Base-by-base conservation (phyloP, 2,329 filamentous ascomycete genomes). In the Lachnellula occidentalis region DNA sequence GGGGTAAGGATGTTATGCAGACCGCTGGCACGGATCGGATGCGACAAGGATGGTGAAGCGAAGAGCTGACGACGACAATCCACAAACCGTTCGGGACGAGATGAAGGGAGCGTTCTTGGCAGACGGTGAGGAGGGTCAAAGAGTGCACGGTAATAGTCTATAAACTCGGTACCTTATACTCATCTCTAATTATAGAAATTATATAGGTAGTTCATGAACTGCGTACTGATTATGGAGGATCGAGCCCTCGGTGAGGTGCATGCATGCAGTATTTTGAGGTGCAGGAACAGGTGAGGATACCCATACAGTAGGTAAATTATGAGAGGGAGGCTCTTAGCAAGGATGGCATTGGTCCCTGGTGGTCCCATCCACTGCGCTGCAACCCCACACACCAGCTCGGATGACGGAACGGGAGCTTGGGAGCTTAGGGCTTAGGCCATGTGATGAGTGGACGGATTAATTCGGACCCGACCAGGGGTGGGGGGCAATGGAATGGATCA, bases 41-140 rank as follows among this genome's bases (percentile, higher is more conserved):
- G 27, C 11, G 48, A 14, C 34, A 15, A 45, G 34, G 49, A 19
- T 27, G 27, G 39, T 17, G 31, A 46, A 50, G 42, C 43, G 43
- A 46, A 46, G 14, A 46, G 52, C 48, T 50, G 52, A 50, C 52
- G 52, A 50, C 52, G 48, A 47, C 52, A 22, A 37, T 31, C 52
- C 47, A 45, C 49, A 45, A n/a, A 14, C 7, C 7, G 4, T 5
- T 5, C n/a, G 39, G 15, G 22, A 31, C 49, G n/a, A 15, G 31
- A 31, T 19, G 7, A 31, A 46, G 22, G 22, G 12, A 31, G 9
- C 14, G 8, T 2, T 27, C 43, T 45, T 45, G 43, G 43, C 43
- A 45, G 11, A 5, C 4, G 12, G 14, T n/a, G 24, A 45, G 24
- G 15, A n/a, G 34, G 21, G 21, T 17, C 21, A 15, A 34, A 27